Percentiles rank a stretch among this genome's conserved stretches.
Evolutionary conservation across 2,329 filamentous ascomycete genomes (phyloP).

Genomic region (Pyrenophora tritici-repentis): DNA sequence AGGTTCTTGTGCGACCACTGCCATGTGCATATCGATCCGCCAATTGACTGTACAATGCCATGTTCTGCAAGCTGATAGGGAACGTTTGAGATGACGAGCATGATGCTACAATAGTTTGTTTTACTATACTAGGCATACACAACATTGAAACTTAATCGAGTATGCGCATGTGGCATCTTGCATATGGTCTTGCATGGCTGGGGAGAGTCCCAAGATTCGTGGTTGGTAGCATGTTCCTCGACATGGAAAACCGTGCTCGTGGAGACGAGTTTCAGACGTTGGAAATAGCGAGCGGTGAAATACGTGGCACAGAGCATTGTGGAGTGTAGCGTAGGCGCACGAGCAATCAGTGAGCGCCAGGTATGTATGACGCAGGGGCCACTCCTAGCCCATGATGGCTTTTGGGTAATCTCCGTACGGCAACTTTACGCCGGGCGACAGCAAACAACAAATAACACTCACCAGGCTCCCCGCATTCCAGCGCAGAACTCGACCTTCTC

Average conservation of each 20-base stretch:
- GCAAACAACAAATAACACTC: slow-evolving; percentile 13
- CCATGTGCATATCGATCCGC: not conserved
- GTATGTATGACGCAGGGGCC: slow-evolving; percentile 22
- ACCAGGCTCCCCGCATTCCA: not conserved
- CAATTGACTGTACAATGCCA: slow-evolving; percentile 2
- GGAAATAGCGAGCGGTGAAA: slow-evolving; percentile 3
- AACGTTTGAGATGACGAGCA: no score
- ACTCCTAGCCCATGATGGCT: slow-evolving; percentile 1
- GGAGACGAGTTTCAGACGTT: no score
- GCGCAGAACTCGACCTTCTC: not conserved
- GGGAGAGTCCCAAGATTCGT: no score
- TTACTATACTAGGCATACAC: no score
- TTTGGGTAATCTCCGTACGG: slow-evolving; percentile 1
- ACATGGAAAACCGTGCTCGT: no score
- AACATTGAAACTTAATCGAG: no score
- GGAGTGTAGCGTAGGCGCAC: slow-evolving; percentile 2
- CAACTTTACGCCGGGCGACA: slow-evolving; percentile 1
- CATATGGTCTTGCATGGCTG: not conserved
- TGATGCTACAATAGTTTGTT: no score
- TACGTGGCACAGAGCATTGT: slow-evolving; percentile 9
- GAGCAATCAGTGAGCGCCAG: slow-evolving; percentile 19
- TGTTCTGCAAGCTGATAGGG: not conserved
- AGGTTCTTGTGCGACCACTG: not conserved
- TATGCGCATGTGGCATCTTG: no score
- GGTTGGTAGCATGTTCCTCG: no score